phyloP scores from a whole-genome alignment of 768 basidiomycete species.

The Phylloporus arenicola region DNA sequence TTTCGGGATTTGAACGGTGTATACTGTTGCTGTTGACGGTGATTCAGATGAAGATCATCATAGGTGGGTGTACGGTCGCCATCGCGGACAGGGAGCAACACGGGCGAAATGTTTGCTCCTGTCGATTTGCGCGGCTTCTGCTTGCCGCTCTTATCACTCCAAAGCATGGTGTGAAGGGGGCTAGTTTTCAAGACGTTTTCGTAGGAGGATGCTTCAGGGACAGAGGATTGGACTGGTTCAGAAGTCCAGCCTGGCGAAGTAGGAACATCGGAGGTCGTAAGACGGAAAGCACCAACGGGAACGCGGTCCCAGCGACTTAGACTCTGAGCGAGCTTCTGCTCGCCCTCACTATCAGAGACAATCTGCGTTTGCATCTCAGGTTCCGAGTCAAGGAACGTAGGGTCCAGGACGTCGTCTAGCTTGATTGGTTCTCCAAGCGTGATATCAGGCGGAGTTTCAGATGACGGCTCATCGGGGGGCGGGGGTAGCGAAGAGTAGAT shows the following conservation, averaged over 20 bases:
- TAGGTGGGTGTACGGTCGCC: constrained; percentile 54
- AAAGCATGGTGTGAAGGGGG: constrained; percentile 53
- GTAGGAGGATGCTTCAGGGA: constrained; percentile 22
- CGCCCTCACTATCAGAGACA: constrained; percentile 32
- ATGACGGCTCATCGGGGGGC: constrained; percentile 33
- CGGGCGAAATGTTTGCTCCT: constrained; percentile 44
- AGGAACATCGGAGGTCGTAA: constrained; percentile 36
- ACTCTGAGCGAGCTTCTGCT: constrained; percentile 40
- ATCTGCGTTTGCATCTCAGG: constrained; percentile 32
- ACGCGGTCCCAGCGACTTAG: constrained; percentile 71
- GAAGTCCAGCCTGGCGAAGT: constrained; percentile 28
- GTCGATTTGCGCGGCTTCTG: constrained; percentile 23
- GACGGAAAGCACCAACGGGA: constrained; percentile 67
- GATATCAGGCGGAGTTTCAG: constrained; percentile 33
- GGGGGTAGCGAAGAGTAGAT: constrained; percentile 29
- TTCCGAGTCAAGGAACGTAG: constrained; percentile 63
- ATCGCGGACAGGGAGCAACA: constrained; percentile 46
- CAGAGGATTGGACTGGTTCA: constrained; percentile 20
- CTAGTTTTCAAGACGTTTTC: constrained; percentile 47
- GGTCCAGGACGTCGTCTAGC: constrained; percentile 73
- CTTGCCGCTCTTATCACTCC: constrained; percentile 33
- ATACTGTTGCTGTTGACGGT: constrained; percentile 31
- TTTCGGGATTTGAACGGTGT: constrained; percentile 51
- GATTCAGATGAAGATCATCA: constrained; percentile 33
- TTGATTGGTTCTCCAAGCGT: constrained; percentile 46